These are phyloP conservation scores for Thermoascus crustaceus DNA, from an alignment of 2,329 filamentous ascomycete genomes.

Conservation along the genomic window DNA sequence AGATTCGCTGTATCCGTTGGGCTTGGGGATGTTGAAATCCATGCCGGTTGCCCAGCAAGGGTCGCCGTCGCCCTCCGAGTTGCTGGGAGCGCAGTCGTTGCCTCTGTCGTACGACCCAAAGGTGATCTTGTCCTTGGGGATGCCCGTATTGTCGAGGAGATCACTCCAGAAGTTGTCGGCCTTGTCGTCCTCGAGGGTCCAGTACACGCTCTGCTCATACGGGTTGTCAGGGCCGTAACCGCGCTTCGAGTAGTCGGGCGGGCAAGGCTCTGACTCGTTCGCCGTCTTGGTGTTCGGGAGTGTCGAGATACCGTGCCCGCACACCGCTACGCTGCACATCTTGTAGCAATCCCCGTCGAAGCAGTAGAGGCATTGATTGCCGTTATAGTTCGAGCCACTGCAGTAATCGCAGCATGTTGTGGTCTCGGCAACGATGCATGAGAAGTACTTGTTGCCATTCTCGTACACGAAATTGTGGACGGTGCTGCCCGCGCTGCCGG, in stretches of 20 bases:
- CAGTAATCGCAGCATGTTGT: slow-evolving; percentile 4
- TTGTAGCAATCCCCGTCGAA: neutral
- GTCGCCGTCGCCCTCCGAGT: neutral
- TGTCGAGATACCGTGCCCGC: neutral
- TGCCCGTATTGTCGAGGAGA: neutral
- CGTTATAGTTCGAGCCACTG: slow-evolving; percentile 9
- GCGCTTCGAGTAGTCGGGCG: slow-evolving; percentile 1
- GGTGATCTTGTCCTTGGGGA: neutral
- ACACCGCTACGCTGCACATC: no score
- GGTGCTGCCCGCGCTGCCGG: neutral
- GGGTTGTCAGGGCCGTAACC: neutral
- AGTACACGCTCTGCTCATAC: neutral
- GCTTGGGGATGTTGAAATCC: neutral
- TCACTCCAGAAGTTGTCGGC: neutral
- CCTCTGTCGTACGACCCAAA: neutral
- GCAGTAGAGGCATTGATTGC: slow-evolving; percentile 11
- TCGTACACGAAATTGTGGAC: neutral
- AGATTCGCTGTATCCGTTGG: neutral
- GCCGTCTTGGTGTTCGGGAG: neutral
- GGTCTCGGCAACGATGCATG: neutral
- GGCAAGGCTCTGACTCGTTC: neutral
- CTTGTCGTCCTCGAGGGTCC: neutral
- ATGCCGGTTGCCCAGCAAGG: neutral
- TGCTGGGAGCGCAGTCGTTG: neutral
- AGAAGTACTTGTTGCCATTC: neutral